Percentiles rank a stretch among this genome's conserved stretches.
Conservation (phyloP, 768 basidiomycete species). For the Naematelia aurantialba region DNA sequence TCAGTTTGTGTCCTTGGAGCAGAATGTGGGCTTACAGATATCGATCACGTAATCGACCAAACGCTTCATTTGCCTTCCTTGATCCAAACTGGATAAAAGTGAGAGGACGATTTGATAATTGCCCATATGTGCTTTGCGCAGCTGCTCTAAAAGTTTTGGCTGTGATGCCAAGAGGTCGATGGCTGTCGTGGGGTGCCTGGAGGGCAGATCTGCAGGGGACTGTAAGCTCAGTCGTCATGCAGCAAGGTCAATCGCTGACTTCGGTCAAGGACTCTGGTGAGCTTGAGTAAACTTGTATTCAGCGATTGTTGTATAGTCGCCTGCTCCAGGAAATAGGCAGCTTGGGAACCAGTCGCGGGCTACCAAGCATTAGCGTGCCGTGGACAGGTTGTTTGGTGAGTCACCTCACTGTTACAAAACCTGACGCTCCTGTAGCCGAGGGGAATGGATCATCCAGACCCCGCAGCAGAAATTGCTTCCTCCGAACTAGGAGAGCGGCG, state of each 20-base stretch:
- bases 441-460: slow-evolving; percentile 78
- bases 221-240: slow-evolving; percentile 4
- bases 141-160: slow-evolving; percentile 73
- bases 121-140: slow-evolving; percentile 86
- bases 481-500: slow-evolving; percentile 79
- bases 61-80: slow-evolving; percentile 77
- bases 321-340: slow-evolving; percentile 47
- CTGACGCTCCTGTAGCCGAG: slow-evolving; percentile 29
- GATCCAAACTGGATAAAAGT: slow-evolving; percentile 85
- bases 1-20: neutral
- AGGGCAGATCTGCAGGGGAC: slow-evolving; percentile 64
- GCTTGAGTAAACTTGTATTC: slow-evolving; percentile 47
- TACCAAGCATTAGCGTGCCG: neutral
- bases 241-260: slow-evolving; percentile 6
- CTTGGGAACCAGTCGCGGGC: slow-evolving; percentile 25
- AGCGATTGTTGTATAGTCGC: slow-evolving; percentile 47
- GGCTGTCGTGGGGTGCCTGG: slow-evolving; percentile 67
- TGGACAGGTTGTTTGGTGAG: neutral
- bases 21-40: slow-evolving; percentile 56
- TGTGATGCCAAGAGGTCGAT: slow-evolving; percentile 79
- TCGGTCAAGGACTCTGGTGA: slow-evolving; percentile 50
- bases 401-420: slow-evolving; percentile 39
- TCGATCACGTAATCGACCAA: slow-evolving; percentile 90
- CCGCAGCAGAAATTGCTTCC: slow-evolving; percentile 64
- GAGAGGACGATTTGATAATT: slow-evolving; percentile 88